Percentiles rank a stretch among this genome's conserved stretches.
phyloP scores from a whole-genome alignment of 768 basidiomycete genomes.

The Pseudohyphozyma bogoriensis region DNA sequence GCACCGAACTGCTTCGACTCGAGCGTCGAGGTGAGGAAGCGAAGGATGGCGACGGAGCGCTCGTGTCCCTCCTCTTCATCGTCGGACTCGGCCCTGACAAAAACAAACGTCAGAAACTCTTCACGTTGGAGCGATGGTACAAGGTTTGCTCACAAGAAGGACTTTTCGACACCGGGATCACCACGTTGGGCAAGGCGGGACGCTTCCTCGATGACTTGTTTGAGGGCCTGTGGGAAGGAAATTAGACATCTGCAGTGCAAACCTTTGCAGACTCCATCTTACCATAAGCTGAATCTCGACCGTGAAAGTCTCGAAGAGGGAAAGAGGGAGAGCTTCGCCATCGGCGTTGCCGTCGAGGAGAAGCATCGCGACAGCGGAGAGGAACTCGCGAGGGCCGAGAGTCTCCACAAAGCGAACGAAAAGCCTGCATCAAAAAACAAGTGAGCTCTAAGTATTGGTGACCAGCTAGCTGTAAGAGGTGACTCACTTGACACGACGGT shows the following conservation, averaged over 20 bases:
- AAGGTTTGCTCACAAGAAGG: no score
- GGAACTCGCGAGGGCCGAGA: conserved; percentile 67
- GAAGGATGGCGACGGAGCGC: conserved; percentile 42
- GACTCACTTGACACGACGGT: conserved; percentile 74
- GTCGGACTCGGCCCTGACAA: not conserved
- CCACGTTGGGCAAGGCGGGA: conserved; percentile 46
- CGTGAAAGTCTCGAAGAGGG: conserved; percentile 40
- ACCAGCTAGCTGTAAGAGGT: not conserved
- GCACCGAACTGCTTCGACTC: conserved; percentile 29
- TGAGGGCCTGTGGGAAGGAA: conserved; percentile 46
- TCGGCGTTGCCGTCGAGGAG: conserved; percentile 66
- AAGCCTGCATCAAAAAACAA: conserved; percentile 54
- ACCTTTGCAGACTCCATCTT: not conserved
- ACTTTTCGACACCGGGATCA: no score
- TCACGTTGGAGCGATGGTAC: not conserved
- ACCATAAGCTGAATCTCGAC: conserved; percentile 30
- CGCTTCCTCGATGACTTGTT: conserved; percentile 58
- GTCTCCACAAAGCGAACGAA: conserved; percentile 77
- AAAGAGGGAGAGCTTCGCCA: conserved; percentile 55
- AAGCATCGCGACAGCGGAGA: conserved; percentile 72
- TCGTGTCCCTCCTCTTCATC: not conserved
- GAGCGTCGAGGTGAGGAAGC: conserved; percentile 44
- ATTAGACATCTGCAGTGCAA: not conserved
- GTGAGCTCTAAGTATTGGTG: not conserved
- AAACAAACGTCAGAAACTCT: not conserved